Conservation (phyloP, 2,329 filamentous ascomycete genomes). For the Anthostomella pinea region DNA sequence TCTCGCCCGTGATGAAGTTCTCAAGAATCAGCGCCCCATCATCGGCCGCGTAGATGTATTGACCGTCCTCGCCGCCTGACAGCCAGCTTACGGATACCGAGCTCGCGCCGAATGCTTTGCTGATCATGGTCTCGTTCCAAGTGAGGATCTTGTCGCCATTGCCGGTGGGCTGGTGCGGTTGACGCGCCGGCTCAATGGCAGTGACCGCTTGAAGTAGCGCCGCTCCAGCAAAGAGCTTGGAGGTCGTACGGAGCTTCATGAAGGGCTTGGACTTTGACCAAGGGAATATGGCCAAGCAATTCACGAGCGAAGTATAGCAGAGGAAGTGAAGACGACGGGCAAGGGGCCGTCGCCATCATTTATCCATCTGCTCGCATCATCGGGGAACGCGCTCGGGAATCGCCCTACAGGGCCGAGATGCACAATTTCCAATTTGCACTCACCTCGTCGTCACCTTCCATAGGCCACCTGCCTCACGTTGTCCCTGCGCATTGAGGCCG, state of each 20-base stretch:
- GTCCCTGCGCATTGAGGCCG: no score
- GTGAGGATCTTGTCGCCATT: constrained; percentile 54
- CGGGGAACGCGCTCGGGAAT: no score
- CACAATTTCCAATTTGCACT: no score
- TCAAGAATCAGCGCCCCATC: constrained; percentile 57
- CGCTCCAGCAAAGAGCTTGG: constrained; percentile 15
- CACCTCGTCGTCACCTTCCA: no score
- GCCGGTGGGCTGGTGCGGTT: constrained; percentile 53
- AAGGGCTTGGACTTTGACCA: constrained; percentile 1
- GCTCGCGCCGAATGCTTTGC: constrained; percentile 42
- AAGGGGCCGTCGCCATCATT: no score
- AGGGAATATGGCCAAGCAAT: neutral
- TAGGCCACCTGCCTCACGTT: no score
- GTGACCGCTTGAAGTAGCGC: constrained; percentile 18
- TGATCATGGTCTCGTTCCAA: constrained; percentile 58
- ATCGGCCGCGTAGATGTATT: constrained; percentile 53
- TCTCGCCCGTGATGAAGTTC: constrained; percentile 58
- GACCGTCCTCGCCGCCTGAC: constrained; percentile 56
- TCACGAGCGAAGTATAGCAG: neutral
- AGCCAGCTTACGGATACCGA: constrained; percentile 56
- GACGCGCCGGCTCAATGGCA: constrained; percentile 49
- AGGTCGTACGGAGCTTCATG: constrained; percentile 17
- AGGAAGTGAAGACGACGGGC: no score
- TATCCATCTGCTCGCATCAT: no score
- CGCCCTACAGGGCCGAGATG: no score